Base-by-base conservation (phyloP, 371 early-diverging fungal species). In the Basidiobolus meristosporus region DNA sequence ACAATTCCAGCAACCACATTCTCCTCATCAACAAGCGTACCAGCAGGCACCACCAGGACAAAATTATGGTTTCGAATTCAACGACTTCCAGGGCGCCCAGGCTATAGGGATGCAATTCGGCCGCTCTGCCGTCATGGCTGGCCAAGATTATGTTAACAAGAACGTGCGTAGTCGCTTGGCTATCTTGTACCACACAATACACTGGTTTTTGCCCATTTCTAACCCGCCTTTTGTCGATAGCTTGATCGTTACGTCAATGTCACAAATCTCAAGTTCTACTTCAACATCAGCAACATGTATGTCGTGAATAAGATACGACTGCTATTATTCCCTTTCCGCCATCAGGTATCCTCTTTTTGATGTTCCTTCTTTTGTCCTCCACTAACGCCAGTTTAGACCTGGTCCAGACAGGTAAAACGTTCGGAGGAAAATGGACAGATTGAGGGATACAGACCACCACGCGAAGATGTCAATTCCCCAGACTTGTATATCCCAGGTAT, bases 401-500 rank as follows among this genome's bases (percentile, higher is more conserved):
- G 93, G 93, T 67, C 78, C 21, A 62, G 91, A 17, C 54, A 77
- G 33, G 65, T 75, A 28, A 70, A 60, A 47, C 68, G 90, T 41
- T 68, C 77, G 28, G 91, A 90, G 26, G 61, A 71, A 37, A 77
- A 70, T 19, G 92, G 90, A 7, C 81, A 85, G 52, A 66, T 78
- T 57, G 78, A 81, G 33, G 91, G 88, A 11, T 91, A 69, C 51
- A 66, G 73, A 46, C 69, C 88, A 31, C 89, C 92, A 7, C 63
- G 90, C 39, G 85, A 87, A 42, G 90, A 96, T 52, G 56, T 87
- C 30, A 90, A 90, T 50, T 81, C 95, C 0, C 96, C 98, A 5
- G 99, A 99, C 57, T 62, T 99, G 46, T 99, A 99, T 60, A 92
- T 99, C 34, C 99, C 98, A 23, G 59, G 72, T 72, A 60, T 17